Percentiles rank a stretch among this genome's conserved stretches.
These are phyloP conservation scores for Acanthamoeba sp. DNA, from an alignment of 208 protist species.

Conservation along the genomic window DNA sequence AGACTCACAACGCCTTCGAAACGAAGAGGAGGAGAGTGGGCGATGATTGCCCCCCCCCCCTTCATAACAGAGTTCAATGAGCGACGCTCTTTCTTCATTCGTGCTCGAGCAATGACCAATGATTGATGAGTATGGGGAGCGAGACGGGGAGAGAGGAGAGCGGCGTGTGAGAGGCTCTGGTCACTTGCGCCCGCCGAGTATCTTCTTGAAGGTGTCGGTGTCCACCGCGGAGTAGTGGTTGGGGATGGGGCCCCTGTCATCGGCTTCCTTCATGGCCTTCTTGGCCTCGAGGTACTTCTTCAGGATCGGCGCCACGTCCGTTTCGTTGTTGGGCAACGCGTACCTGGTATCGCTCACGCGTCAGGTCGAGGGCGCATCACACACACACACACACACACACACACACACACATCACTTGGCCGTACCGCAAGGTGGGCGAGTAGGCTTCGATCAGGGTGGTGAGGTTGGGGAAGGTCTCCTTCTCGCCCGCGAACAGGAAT, in stretches of 20 bases:
- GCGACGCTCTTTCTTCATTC: too few relatives aligned
- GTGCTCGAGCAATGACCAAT: too few relatives aligned
- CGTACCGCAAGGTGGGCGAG: conserved; percentile 56
- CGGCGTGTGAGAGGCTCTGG: too few relatives aligned
- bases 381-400: too few relatives aligned
- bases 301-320: conserved; percentile 58
- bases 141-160: too few relatives aligned
- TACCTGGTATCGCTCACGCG: background rate
- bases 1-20: too few relatives aligned
- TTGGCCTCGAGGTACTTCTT: conserved; percentile 46
- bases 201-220: background rate
- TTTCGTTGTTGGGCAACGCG: conserved; percentile 28
- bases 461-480: conserved; percentile 66
- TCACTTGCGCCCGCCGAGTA: background rate
- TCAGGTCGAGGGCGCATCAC: background rate
- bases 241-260: conserved; percentile 8
- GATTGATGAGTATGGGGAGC: too few relatives aligned
- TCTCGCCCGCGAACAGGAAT: conserved; percentile 67
- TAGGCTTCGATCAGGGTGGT: conserved; percentile 40
- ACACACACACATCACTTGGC: too few relatives aligned
- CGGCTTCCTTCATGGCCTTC: conserved; percentile 56
- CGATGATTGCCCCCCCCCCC: too few relatives aligned
- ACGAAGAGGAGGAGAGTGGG: too few relatives aligned
- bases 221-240: conserved; percentile 44
- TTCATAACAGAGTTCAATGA: too few relatives aligned